Evolutionary conservation across 306 rosid species (phyloP).

Genomic region (Quercus agrifolia): DNA sequence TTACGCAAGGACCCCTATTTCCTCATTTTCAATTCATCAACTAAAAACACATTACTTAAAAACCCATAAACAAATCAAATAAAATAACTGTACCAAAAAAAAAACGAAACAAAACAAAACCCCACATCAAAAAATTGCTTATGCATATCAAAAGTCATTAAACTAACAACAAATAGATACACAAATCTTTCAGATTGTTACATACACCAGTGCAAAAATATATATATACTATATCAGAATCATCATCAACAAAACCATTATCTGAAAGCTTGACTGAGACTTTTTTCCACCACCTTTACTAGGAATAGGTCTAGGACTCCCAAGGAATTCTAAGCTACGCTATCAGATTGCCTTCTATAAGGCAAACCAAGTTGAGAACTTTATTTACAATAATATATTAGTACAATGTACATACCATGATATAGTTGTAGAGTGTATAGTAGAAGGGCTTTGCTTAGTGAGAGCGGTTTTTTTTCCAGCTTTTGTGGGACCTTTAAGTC

Average conservation of each 20-base stretch:
- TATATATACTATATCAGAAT: not conserved
- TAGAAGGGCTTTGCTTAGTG: not conserved
- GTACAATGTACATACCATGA: not conserved
- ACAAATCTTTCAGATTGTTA: too few relatives aligned
- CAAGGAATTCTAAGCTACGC: not conserved
- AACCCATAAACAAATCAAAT: not conserved
- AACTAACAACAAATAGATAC: not conserved
- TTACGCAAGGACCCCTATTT: not conserved
- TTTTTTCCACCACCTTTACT: not conserved
- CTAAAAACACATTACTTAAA: not conserved
- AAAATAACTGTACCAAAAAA: not conserved
- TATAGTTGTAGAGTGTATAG: not conserved
- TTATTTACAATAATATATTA: not conserved
- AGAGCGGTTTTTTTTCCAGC: not conserved
- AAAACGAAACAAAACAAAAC: not conserved
- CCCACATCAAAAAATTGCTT: not conserved
- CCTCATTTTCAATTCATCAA: not conserved
- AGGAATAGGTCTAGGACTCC: slow-evolving; percentile 2
- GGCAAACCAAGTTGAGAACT: not conserved
- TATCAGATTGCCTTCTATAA: not conserved
- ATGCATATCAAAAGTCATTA: not conserved
- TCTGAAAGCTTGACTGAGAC: not conserved
- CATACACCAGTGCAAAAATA: not conserved
- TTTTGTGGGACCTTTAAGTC: not conserved
- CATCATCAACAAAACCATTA: not conserved